phyloP scores from a whole-genome alignment of 2,329 filamentous ascomycete genomes.

The Aspergillus candidus region DNA sequence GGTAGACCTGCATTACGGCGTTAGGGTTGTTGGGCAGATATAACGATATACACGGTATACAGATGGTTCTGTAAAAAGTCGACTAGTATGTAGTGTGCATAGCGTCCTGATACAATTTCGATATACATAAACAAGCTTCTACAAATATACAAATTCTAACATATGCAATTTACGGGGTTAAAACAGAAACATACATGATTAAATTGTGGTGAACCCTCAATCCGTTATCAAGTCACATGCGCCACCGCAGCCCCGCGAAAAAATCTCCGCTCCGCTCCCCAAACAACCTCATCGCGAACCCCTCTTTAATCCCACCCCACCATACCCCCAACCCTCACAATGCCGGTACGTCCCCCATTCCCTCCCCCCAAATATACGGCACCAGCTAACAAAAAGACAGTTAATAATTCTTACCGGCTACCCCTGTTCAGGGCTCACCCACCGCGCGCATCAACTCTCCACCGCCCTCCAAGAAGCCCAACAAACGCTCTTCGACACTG shows the following conservation, averaged over 20 bases:
- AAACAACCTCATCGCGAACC: conserved; percentile 11
- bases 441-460: conserved; percentile 54
- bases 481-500: conserved; percentile 39
- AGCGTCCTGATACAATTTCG: too few species aligned
- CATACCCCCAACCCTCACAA: conserved; percentile 13
- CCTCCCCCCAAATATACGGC: not conserved
- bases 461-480: conserved; percentile 44
- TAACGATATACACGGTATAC: conserved; percentile 2
- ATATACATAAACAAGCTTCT: too few species aligned
- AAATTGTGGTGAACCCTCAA: not conserved
- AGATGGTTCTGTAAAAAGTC: too few species aligned
- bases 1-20: too few species aligned
- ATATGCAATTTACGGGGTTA: too few species aligned
- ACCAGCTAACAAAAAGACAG: conserved; percentile 30
- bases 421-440: conserved; percentile 58
- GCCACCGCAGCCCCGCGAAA: conserved; percentile 4
- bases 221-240: not conserved
- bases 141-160: too few species aligned
- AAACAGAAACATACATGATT: not conserved
- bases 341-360: conserved; percentile 20
- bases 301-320: conserved; percentile 17
- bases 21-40: conserved; percentile 4
- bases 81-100: too few species aligned
- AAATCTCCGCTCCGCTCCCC: conserved; percentile 1
- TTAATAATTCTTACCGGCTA: conserved; percentile 58